A percentile compares a stretch with the other conserved stretches of the same genome.
Evolutionary conservation across 768 basidiomycete species (phyloP).

Genomic region (Boletus bicolor): DNA sequence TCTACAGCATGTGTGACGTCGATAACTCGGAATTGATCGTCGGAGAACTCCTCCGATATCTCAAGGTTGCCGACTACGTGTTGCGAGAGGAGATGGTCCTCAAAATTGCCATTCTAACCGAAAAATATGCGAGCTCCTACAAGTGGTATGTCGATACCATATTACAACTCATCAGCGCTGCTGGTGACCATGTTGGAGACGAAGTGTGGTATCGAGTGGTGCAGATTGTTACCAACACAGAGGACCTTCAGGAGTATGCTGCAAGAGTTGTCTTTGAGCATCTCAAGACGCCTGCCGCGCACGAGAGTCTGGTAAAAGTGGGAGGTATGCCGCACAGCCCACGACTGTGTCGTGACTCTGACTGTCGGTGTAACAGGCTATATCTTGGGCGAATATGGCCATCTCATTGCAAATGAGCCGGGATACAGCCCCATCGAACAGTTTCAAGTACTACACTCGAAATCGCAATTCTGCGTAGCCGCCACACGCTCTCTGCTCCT

Average conservation of each 20-base stretch:
- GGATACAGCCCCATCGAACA: slow-evolving; percentile 95
- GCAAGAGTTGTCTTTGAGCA: slow-evolving; percentile 90
- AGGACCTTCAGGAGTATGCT: slow-evolving; percentile 95
- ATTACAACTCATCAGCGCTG: slow-evolving; percentile 90
- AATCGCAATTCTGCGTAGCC: slow-evolving; percentile 92
- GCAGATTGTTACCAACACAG: slow-evolving; percentile 97
- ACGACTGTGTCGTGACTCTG: slow-evolving; percentile 3
- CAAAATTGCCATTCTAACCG: slow-evolving; percentile 98
- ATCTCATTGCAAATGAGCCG: slow-evolving; percentile 91
- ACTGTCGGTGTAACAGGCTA: slow-evolving; percentile 59
- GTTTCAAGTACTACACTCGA: slow-evolving; percentile 88
- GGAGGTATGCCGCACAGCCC: slow-evolving; percentile 57
- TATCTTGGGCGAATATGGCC: slow-evolving; percentile 96
- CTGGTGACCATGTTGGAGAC: slow-evolving; percentile 98
- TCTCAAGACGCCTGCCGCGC: slow-evolving; percentile 77
- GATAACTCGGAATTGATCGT: slow-evolving; percentile 96
- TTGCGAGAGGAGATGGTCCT: slow-evolving; percentile 98
- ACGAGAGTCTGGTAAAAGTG: slow-evolving; percentile 94
- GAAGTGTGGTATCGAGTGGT: slow-evolving; percentile 99
- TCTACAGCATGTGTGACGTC: slow-evolving; percentile 99
- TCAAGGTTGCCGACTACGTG: slow-evolving; percentile 95
- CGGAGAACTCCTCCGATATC: slow-evolving; percentile 89
- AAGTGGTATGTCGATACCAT: slow-evolving; percentile 99
- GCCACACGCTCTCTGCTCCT: slow-evolving; percentile 88
- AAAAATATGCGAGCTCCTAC: slow-evolving; percentile 95